Base-by-base conservation (phyloP, 2,329 filamentous ascomycete genomes). In the Cladorrhinum sp. region DNA sequence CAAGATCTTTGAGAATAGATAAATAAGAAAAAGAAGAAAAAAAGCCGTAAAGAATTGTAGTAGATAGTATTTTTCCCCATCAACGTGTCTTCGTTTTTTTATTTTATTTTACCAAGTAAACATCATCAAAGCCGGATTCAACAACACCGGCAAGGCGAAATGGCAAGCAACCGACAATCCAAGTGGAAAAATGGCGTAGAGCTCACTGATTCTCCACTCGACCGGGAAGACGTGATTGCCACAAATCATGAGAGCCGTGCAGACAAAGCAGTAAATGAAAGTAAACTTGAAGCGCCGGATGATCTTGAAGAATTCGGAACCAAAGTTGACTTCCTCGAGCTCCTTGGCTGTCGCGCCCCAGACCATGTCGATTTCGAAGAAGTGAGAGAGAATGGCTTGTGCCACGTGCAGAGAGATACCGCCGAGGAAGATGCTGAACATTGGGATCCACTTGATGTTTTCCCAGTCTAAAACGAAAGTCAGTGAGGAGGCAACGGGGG, bases 71-170 rank as follows among this genome's bases (percentile, higher is more conserved):
- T 28, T 28, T 28, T 28, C 26, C 26, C 9, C 26, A 28, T 28
- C 26, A 28, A 4, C 26, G n/a, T n/a, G n/a, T n/a, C n/a, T n/a
- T n/a, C n/a, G n/a, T n/a, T n/a, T n/a, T n/a, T n/a, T n/a, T 28
- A 2, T 2, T 30, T 30, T 16, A 46, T 18, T 26, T 58, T 77
- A 86, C 77, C 80, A 86, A 50, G 80, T 84, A 68, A 86, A 85
- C 70, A 80, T 78, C 84, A 88, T 87, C 74, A 88, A 70, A 55
- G 82, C 83, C 20, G 86, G 86, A 67, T 88, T 88, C 63, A 88
- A 73, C 60, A 78, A 77, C 54, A 88, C 79, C 9, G 85, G 85
- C 61, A 87, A 71, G 46, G 83, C 71, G 69, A 86, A 83, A 69
- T 87, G 84, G 39, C 76, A 77, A 50, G 78, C 72, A 10, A 86